Evolutionary conservation across 2,329 filamentous ascomycete genomes (phyloP).

Genomic region (Sphaerostilbella broomeana): DNA sequence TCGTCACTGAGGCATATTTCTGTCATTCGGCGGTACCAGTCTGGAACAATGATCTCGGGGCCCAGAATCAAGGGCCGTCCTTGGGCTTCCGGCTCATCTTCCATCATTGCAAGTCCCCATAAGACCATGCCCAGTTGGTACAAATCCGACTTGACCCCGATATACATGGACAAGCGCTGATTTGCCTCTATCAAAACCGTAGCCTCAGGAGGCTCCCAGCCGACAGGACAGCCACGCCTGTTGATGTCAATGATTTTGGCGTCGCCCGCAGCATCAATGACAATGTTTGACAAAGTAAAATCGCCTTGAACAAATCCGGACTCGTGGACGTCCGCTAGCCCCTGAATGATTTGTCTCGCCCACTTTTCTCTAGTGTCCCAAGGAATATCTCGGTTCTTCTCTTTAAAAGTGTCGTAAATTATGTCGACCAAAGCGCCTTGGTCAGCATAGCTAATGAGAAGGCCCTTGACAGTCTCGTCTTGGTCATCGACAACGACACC

Average conservation of each 20-base stretch:
- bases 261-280: constrained; percentile 75
- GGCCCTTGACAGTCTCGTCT: constrained; percentile 73
- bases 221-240: constrained; percentile 88
- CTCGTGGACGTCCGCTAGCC: constrained; percentile 88
- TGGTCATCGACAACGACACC: constrained; percentile 87
- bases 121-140: constrained; percentile 96
- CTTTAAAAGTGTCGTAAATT: constrained; percentile 69
- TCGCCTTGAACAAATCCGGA: constrained; percentile 95
- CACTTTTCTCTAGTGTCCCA: constrained; percentile 77
- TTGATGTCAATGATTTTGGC: constrained; percentile 99
- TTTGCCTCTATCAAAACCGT: constrained; percentile 77
- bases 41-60: constrained; percentile 58
- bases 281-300: constrained; percentile 95
- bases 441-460: constrained; percentile 82
- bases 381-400: constrained; percentile 46
- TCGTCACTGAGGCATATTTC: constrained; percentile 68
- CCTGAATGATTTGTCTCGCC: constrained; percentile 85
- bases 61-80: constrained; percentile 60
- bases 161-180: constrained; percentile 92
- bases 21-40: constrained; percentile 72
- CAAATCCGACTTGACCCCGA: constrained; percentile 94
- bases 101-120: constrained; percentile 80
- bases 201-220: constrained; percentile 95
- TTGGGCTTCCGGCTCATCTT: constrained; percentile 83
- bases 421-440: constrained; percentile 85